Base-by-base conservation (phyloP, 2,329 filamentous ascomycete species). In the Xylariaceae sp. region DNA sequence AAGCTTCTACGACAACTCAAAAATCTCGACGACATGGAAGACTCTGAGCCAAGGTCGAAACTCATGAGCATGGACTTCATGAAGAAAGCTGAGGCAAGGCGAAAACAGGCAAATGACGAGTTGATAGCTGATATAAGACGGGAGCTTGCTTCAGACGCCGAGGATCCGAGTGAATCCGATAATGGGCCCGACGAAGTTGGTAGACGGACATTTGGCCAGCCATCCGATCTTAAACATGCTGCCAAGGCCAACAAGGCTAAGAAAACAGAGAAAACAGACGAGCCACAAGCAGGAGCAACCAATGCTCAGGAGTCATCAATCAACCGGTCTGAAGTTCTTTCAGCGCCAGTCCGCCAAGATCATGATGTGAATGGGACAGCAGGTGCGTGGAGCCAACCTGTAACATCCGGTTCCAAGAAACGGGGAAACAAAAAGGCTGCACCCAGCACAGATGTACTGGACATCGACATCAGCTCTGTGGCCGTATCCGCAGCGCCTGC, bases 21-120 rank as follows among this genome's bases (percentile, higher is more conserved):
- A 57, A 73, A 73, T 12, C 71, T 73, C 19, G 71, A 76, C 7
- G 73, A 75, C 35, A 67, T 73, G 6, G 72, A 77, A 11, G 78
- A 80, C 27, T 73, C 73, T n/a, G 75, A 68, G 19, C 80, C 81
- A 0, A 77, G 80, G 62, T 85, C 86, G 11, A 86, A 83, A 63
- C 74, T 99, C 5, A 84, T 89, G 71, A 80, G 81, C 50, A 90
- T 99, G 86, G 89, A 89, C 58, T 99, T 99, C 69, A 97, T 99
- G 94, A 84, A 87, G 65, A 90, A 87, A 62, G 89, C 91, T 1
- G 91, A 96, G 66, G 87, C 86, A 31, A 79, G 84, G 39, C 84
- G 84, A 65, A 91, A 86, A 70, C 83, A 86, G 59, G 81, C 84
- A 54, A 96, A 97, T 62, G 89, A 96, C 64, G 87, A 88, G 53